Evolutionary conservation across 768 basidiomycete species (phyloP), one percentile per base, ranked within the genome.

Genomic region (Tubosaeta sp.): DNA sequence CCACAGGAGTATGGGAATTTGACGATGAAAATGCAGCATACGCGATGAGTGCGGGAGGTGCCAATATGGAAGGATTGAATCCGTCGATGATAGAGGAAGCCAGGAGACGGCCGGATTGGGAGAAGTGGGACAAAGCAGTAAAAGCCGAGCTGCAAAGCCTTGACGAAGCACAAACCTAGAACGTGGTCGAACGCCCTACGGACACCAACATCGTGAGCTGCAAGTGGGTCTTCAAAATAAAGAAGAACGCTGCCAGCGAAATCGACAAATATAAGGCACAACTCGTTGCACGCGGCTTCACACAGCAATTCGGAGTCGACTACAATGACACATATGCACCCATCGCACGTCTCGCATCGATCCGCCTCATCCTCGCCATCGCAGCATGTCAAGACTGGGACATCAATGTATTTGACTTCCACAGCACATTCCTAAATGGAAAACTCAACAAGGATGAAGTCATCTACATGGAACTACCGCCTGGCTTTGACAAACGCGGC

Each of bases 301-400:
- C 14, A 1, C 45, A 47, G 6, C 21, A 32, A 0, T 32, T 34
- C 0, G 40, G 32, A 1, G 40, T 52, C 9, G 46, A 52, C 11
- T 52, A 52, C 21, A 30, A 47, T 10, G 34, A 52, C 9, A 52
- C 21, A 0, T 52, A 43, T 3, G 27, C 46, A 24, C 46, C 12
- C 6, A 24, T 47, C 2, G 25, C 46, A 2, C n/a, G 35, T 2
- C 46, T 47, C 3, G 10, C 46, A 0, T 38, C n/a, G 0, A 49
- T 70, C 6, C 53, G 62, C 4, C 35, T 58, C 2, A 53, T 63
- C 12, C 50, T 59, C 0, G 39, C 55, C 3, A 44, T 59, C 2
- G 27, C 56, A 0, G 49, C 50, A 1, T 3, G 13, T 4, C 8
- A 47, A 0, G 24, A 55, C 31, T 58, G 53, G 56, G 49, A 58